Evolutionary conservation across 106 monocot species (phyloP).

Genomic region (Platanthera guangdongensis): DNA sequence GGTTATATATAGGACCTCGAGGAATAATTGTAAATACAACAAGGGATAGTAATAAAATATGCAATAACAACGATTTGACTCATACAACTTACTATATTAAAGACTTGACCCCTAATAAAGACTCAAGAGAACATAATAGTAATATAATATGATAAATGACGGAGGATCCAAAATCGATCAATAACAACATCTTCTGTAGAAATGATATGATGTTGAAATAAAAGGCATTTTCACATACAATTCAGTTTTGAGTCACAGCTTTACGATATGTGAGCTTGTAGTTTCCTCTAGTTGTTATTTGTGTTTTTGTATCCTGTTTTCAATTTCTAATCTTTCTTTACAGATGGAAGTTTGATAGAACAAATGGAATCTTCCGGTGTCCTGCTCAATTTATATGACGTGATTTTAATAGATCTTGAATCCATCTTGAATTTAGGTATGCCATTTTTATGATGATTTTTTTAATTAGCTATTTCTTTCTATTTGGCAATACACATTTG

Average conservation of each 20-base stretch:
- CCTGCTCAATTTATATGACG: background rate
- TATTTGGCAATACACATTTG: background rate
- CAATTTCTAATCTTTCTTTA: slow-evolving; percentile 7
- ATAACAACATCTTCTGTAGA: background rate
- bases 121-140: too few species aligned
- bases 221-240: background rate
- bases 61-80: too few species aligned
- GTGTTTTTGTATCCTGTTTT: background rate
- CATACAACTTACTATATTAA: too few species aligned
- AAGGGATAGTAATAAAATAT: too few species aligned
- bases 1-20: too few species aligned
- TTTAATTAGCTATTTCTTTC: background rate
- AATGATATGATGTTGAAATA: background rate
- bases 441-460: background rate
- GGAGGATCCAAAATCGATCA: too few species aligned
- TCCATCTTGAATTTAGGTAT: slow-evolving; percentile 3
- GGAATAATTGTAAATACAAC: too few species aligned
- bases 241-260: background rate
- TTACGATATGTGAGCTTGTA: background rate
- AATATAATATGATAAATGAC: too few species aligned
- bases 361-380: slow-evolving; percentile 12
- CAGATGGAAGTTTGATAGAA: slow-evolving; percentile 22
- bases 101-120: too few species aligned
- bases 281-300: background rate
- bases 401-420: background rate